A percentile compares a stretch with the other conserved stretches of the same genome.
phyloP scores from a whole-genome alignment of 2,329 filamentous ascomycete species.

The Ophiostoma pallidulum region DNA sequence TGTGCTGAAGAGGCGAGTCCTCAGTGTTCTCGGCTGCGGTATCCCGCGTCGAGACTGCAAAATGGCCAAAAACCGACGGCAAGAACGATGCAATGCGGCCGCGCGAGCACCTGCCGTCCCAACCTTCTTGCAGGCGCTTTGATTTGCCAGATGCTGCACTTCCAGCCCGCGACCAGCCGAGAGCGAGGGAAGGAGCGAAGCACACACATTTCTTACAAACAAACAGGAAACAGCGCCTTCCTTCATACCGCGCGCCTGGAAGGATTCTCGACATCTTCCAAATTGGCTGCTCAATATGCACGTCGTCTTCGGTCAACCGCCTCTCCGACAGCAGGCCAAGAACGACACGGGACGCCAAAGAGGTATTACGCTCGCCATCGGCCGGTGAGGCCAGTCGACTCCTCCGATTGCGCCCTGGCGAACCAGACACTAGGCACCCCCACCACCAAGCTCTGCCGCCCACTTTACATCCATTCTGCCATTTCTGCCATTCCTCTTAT shows the following conservation, averaged over 20 bases:
- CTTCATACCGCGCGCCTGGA: background rate
- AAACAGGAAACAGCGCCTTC: background rate
- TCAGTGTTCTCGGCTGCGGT: too few species aligned
- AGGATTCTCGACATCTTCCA: too few species aligned
- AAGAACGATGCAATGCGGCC: slow-evolving; percentile 1
- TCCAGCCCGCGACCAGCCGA: background rate
- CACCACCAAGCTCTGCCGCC: background rate
- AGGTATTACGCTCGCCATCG: background rate
- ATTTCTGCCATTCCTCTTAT: background rate
- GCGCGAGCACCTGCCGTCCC: slow-evolving; percentile 1
- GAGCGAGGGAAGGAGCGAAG: background rate
- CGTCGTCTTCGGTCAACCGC: slow-evolving; percentile 4
- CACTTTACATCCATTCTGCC: slow-evolving; percentile 3
- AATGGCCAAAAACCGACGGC: background rate
- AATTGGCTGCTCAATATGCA: background rate
- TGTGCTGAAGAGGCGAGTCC: too few species aligned
- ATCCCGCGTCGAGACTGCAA: too few species aligned
- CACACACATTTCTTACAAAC: too few species aligned
- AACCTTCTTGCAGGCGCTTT: slow-evolving; percentile 3
- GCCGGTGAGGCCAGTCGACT: background rate
- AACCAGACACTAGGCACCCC: background rate
- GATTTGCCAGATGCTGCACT: background rate
- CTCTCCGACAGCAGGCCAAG: background rate
- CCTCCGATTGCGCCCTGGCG: slow-evolving; percentile 1
- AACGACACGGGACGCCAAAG: background rate